These are phyloP conservation scores for Sporobolomyces phaffii DNA, from an alignment of 768 basidiomycete genomes.

Conservation along the genomic window DNA sequence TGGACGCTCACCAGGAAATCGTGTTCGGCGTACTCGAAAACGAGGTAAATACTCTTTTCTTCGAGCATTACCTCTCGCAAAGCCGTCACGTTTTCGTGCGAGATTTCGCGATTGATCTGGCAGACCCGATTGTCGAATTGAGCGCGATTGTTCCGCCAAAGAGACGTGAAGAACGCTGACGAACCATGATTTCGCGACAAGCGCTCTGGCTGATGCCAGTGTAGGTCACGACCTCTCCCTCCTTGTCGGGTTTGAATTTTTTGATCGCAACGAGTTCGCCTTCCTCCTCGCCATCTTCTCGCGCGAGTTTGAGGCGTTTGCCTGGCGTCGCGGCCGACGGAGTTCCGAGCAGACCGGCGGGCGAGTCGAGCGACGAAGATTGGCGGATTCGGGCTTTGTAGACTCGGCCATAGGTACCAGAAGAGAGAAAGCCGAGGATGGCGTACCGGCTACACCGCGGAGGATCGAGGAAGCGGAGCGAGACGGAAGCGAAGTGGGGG, in stretches of 20 bases:
- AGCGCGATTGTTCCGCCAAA: conserved; percentile 51
- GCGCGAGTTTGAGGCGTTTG: conserved; percentile 47
- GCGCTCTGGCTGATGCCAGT: conserved; percentile 98
- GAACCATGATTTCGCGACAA: conserved; percentile 87
- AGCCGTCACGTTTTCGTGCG: conserved; percentile 83
- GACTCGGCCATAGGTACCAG: conserved; percentile 95
- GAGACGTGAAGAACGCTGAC: conserved; percentile 42
- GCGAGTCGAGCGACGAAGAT: conserved; percentile 38
- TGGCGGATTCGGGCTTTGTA: conserved; percentile 69
- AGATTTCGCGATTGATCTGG: conserved; percentile 80
- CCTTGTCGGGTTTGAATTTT: conserved; percentile 99
- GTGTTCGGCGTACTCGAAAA: conserved; percentile 98
- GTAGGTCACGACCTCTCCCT: conserved; percentile 83
- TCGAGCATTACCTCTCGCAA: conserved; percentile 92
- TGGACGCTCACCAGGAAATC: conserved; percentile 78
- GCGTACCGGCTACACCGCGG: conserved; percentile 61
- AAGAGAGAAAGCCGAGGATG: conserved; percentile 95
- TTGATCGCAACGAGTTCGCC: conserved; percentile 85
- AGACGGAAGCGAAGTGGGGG: neutral
- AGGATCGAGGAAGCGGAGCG: neutral
- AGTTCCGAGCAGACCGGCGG: conserved; percentile 40
- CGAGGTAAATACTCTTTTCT: conserved; percentile 98
- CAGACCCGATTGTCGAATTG: neutral
- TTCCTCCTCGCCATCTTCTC: conserved; percentile 53
- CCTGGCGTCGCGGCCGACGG: conserved; percentile 50